Evolutionary conservation across 2,329 filamentous ascomycete species (phyloP), one percentile per base, ranked within the genome.

Genomic region (Epichloe elymi): DNA sequence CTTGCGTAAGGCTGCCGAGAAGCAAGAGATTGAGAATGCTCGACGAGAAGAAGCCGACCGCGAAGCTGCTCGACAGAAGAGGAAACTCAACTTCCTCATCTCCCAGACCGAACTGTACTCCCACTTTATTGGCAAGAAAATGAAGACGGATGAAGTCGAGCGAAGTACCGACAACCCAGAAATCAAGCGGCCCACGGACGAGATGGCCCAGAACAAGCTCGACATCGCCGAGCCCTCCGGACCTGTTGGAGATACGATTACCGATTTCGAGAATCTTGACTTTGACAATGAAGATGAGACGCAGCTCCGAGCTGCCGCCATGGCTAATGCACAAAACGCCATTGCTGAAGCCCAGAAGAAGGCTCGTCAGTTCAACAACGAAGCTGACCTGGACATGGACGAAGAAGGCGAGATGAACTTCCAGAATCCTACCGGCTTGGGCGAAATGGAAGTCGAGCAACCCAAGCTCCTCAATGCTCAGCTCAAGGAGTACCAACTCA

Each of bases 341-440:
- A 89, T 98, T 55, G 86, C 95, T 59, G 87, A 96, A 67, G 93
- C 93, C 1, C 88, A 96, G 66, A 83, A 89, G 65, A 90, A 93
- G 66, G 93, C 93, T 1, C 83, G 89, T 48, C 87, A 87, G 10
- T 98, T 98, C 76, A 95, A 97, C 70, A 83, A 88, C 54, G 74
- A 80, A 49, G 79, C 82, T 62, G 49, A 42, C 45, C 60, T 67
- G 7, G 80, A 80, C 52, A 82, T 86, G 67, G 86, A 93, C 57
- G 89, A 96, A 53, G 90, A 96, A 61, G 91, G 90, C 60, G 93
- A 98, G 70, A 88, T 98, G 86, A 98, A 98, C 71, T 98, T 98
- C 75, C 93, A 98, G 71, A 97, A 98, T 65, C 93, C 93, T 0
- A 93, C 90, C 4, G 93, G 91, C 62, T 77, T 98, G 60, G 91